Percentiles rank a stretch among this genome's conserved stretches.
Evolutionary conservation across 176 grass and related monocot species (phyloP).

Genomic region (sorghum (Sorghum bicolor)): DNA sequence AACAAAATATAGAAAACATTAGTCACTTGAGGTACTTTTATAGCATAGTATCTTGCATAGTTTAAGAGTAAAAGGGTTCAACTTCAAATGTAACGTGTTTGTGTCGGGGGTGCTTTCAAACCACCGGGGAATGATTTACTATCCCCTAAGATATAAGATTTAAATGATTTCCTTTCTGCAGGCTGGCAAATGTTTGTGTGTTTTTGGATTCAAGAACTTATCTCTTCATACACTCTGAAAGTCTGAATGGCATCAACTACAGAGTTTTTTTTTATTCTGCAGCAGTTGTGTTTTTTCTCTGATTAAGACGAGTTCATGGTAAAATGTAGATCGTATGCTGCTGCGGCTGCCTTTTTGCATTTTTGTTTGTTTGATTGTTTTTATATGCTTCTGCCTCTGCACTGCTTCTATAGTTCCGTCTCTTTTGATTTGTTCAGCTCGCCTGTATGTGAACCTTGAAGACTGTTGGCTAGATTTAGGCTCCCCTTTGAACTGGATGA

Average conservation of each 20-base stretch:
- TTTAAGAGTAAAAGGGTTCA: conserved; percentile 2
- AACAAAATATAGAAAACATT: conserved; percentile 17
- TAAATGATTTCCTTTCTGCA: too few species aligned
- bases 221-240: too few species aligned
- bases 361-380: background rate
- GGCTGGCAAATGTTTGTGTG: too few species aligned
- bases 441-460: background rate
- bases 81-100: background rate
- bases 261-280: too few species aligned
- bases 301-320: background rate
- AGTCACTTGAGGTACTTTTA: background rate
- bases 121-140: background rate
- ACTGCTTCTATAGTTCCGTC: background rate
- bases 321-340: background rate
- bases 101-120: background rate
- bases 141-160: background rate
- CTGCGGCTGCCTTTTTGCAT: background rate
- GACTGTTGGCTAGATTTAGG: background rate
- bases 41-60: background rate
- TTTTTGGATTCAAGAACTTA: too few species aligned
- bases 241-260: too few species aligned
- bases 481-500: background rate
- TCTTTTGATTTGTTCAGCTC: background rate
- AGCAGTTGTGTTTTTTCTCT: background rate
- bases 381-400: background rate